Evolutionary conservation across 1,139 yeast species (phyloP), one percentile per base, ranked within the genome.

Genomic region (Taphrina wiesneri): DNA sequence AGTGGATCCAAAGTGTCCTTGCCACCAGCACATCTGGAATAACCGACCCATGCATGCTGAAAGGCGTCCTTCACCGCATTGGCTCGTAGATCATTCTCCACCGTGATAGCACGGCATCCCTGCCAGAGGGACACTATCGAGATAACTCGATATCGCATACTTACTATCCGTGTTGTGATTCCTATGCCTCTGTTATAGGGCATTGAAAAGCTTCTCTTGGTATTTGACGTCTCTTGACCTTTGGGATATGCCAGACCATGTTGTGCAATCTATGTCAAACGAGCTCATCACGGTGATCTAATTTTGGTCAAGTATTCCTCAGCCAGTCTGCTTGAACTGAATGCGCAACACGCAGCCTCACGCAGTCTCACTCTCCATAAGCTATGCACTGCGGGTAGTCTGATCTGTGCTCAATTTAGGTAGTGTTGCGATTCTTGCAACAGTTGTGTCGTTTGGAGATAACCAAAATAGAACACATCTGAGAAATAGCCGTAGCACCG

Each of bases 21-120:
- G 9, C 28, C 28, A 11, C 25, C 26, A 52, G 56, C 56, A 32
- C 56, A 52, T 34, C 21, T 52, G 26, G 28, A 7, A 15, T 52
- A 52, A 26, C 56, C 56, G 13, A 17, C 13, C 56, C 56, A 52
- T 6, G 56, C 56, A 19, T 52, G 56, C 28, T 34, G 25, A 23
- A 52, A 52, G 13, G 56, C 56, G 9, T 25, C 45, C 45, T 34
- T 52, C 28, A 52, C 56, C 15, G 56, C 19, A 6, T 11, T 32
- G 13, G 56, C 41, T 19, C 28, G 15, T 17, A 6, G 49, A 21
- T 11, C 26, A 45, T 21, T 45, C 28, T 45, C 49, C 13, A 7
- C 17, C 13, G 7, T 39, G 13, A 11, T 7, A n/a, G 43, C 43
- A 13, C n/a, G 43, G n/a, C 43, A 39, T 15, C 43, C 43, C 13